phyloP scores from a whole-genome alignment of 2,329 filamentous ascomycete genomes.

The Cadophora sp. region DNA sequence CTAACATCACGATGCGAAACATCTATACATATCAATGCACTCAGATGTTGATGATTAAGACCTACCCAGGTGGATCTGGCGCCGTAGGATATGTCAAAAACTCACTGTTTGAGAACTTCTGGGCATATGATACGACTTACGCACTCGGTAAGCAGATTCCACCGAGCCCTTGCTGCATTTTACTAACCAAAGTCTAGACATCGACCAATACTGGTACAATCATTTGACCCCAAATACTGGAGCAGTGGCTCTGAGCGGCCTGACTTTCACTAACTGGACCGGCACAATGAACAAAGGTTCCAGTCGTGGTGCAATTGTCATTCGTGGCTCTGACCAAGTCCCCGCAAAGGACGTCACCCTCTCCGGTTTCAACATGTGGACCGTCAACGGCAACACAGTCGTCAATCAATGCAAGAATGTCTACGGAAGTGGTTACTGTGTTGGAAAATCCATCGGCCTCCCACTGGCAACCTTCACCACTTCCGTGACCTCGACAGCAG shows the following conservation, averaged over 20 bases:
- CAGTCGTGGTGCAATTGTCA: constrained; percentile 42
- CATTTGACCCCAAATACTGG: constrained; percentile 39
- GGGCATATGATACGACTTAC: constrained; percentile 38
- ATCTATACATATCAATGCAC: constrained; percentile 48
- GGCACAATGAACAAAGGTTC: constrained; percentile 45
- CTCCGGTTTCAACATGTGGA: constrained; percentile 48
- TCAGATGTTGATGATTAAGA: constrained; percentile 50
- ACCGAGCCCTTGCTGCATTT: not conserved
- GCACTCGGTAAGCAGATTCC: constrained; percentile 29
- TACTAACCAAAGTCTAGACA: constrained; percentile 19
- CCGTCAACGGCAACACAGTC: constrained; percentile 37
- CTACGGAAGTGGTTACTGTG: constrained; percentile 45
- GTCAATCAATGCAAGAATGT: constrained; percentile 48
- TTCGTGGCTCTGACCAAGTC: constrained; percentile 46
- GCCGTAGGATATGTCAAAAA: constrained; percentile 47
- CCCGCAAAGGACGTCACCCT: constrained; percentile 45
- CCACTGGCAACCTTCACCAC: constrained; percentile 41
- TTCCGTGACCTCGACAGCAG: constrained; percentile 43
- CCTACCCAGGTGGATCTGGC: constrained; percentile 48
- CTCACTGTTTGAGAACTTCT: constrained; percentile 45
- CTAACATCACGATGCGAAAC: constrained; percentile 41
- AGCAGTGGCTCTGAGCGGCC: constrained; percentile 36
- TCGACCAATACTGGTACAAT: constrained; percentile 42
- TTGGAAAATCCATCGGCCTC: constrained; percentile 35
- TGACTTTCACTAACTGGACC: constrained; percentile 45